Percentiles rank a stretch among this genome's conserved stretches.
Evolutionary conservation across 2,329 filamentous ascomycete species (phyloP).

Genomic region (Epichloe sibirici): DNA sequence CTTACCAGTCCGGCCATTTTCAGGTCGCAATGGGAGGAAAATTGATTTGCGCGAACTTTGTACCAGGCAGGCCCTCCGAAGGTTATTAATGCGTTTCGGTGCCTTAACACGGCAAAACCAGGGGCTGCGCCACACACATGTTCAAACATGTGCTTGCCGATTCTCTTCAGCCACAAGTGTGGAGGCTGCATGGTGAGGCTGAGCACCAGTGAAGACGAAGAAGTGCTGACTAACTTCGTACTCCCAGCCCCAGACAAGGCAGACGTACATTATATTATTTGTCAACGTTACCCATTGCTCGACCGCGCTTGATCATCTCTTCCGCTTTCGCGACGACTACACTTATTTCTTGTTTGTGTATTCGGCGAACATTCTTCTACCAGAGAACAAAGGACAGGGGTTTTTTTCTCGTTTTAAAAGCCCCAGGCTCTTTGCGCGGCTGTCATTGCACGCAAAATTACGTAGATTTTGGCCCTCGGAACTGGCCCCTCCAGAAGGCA

Average conservation of each 20-base stretch:
- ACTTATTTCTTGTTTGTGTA: too few relatives aligned
- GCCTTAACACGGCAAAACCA: neutral
- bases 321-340: neutral
- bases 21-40: neutral
- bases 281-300: neutral
- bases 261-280: neutral
- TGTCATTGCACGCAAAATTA: neutral
- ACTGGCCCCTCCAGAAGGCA: neutral
- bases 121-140: slow-evolving; percentile 2
- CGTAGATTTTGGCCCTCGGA: neutral
- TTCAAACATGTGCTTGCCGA: neutral
- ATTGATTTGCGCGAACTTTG: neutral
- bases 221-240: neutral
- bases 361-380: too few relatives aligned
- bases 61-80: neutral
- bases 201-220: neutral
- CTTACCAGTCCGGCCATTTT: slow-evolving; percentile 33
- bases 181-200: neutral
- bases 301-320: neutral
- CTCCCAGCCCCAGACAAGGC: neutral
- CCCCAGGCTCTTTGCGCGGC: neutral
- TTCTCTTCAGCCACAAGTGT: neutral
- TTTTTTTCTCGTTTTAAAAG: neutral
- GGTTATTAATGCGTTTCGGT: neutral
- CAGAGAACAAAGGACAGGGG: too few relatives aligned